phyloP scores from a whole-genome alignment of 176 grass and related monocot genomes.

The Aechmea fasciata region DNA sequence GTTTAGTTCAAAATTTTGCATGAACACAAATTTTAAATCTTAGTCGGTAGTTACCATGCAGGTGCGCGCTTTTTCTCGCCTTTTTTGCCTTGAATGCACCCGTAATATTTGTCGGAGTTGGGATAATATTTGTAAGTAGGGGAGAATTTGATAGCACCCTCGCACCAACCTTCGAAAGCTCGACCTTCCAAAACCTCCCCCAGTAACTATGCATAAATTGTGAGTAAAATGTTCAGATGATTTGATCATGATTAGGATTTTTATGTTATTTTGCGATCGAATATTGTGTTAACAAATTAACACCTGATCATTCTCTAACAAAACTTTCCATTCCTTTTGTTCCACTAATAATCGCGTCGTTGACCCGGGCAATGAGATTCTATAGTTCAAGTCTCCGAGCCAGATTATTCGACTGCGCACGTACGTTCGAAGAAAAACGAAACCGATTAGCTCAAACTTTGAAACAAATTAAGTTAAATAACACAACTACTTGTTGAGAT shows the following conservation, averaged over 20 bases:
- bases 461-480: background rate
- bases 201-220: conserved; percentile 12
- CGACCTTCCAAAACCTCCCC: conserved; percentile 34
- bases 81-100: conserved; percentile 21
- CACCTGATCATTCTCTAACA: conserved; percentile 72
- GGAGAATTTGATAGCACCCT: conserved; percentile 47
- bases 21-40: background rate
- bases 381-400: conserved; percentile 72
- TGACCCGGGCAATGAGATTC: conserved; percentile 66
- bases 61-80: conserved; percentile 62
- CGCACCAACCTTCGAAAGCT: conserved; percentile 51
- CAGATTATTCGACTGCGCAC: conserved; percentile 52
- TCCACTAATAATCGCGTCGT: conserved; percentile 52
- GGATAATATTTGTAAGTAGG: conserved; percentile 78
- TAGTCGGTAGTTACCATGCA: conserved; percentile 34
- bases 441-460: background rate
- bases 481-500: background rate
- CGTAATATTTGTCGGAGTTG: conserved; percentile 62
- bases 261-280: background rate
- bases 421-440: background rate
- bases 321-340: conserved; percentile 47
- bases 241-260: background rate
- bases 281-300: background rate
- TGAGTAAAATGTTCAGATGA: background rate
- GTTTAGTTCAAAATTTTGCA: too few relatives aligned